Evolutionary conservation across 2,329 filamentous ascomycete species (phyloP).

Genomic region (Colletotrichum cereale): DNA sequence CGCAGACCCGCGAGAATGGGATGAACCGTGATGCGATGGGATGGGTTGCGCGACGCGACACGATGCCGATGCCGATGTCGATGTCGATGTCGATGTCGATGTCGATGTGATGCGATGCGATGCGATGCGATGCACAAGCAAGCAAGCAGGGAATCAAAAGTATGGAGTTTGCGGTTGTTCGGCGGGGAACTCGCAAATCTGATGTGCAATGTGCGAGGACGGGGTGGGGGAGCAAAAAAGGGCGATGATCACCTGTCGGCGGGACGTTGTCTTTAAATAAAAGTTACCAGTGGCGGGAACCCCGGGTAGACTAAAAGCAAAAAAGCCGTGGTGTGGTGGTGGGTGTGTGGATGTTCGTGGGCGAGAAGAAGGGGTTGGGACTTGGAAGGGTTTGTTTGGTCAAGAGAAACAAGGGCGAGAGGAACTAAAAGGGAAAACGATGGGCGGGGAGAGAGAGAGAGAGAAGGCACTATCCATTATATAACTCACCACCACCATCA

Average conservation of each 20-base stretch:
- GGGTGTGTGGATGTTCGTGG: neutral
- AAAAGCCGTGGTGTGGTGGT: neutral
- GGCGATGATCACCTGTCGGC: neutral
- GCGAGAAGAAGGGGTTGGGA: slow-evolving; percentile 2
- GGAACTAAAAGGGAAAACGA: neutral
- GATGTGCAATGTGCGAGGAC: neutral
- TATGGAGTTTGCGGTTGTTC: neutral
- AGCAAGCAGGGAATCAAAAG: neutral
- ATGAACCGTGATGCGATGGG: neutral
- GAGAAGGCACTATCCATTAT: slow-evolving; percentile 30
- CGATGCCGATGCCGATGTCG: neutral
- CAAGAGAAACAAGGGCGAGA: neutral
- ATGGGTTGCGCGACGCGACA: neutral
- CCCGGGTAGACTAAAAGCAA: neutral
- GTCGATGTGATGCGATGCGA: neutral
- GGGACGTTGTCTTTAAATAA: neutral
- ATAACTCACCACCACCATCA: slow-evolving; percentile 19
- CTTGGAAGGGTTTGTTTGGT: neutral
- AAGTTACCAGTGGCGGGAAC: neutral
- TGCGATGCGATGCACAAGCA: neutral
- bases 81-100: neutral
- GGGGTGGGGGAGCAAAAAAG: neutral
- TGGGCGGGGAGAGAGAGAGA: slow-evolving; percentile 18
- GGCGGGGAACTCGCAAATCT: neutral
- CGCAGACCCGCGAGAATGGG: neutral